These are phyloP conservation scores for Pulveroboletus ravenelii DNA, from an alignment of 768 basidiomycete species.

Conservation along the genomic window DNA sequence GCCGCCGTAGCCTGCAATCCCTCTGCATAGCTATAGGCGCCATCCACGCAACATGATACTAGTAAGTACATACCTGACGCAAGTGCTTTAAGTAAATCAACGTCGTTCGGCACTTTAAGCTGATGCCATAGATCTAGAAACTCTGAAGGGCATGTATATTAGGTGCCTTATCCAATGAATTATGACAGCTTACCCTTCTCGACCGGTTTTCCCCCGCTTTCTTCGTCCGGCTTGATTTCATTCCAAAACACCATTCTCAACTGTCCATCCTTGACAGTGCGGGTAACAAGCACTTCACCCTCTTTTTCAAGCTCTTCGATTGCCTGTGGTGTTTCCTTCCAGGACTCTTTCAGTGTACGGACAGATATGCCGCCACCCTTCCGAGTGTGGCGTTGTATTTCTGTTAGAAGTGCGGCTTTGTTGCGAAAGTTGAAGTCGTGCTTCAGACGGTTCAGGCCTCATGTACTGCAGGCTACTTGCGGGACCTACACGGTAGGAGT, in stretches of 20 bases:
- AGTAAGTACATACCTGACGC: conserved; percentile 50
- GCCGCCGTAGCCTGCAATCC: conserved; percentile 77
- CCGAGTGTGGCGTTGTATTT: conserved; percentile 81
- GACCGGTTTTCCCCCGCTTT: conserved; percentile 62
- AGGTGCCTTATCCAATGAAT: conserved; percentile 2
- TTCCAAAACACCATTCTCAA: conserved; percentile 88
- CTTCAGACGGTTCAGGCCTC: conserved; percentile 35
- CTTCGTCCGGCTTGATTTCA: conserved; percentile 74
- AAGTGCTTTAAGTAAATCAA: conserved; percentile 74
- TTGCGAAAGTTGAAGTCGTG: conserved; percentile 84
- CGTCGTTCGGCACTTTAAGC: conserved; percentile 80
- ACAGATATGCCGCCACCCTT: conserved; percentile 84
- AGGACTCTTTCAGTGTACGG: conserved; percentile 81
- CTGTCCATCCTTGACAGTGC: conserved; percentile 78
- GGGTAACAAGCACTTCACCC: conserved; percentile 83
- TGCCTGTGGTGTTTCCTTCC: conserved; percentile 80
- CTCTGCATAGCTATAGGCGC: conserved; percentile 39
- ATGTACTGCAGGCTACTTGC: not conserved
- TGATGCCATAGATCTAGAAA: conserved; percentile 86
- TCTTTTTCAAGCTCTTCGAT: conserved; percentile 89
- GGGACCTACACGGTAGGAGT: conserved; percentile 73
- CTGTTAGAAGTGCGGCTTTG: conserved; percentile 76
- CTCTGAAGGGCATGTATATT: conserved; percentile 42
- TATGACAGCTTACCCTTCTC: conserved; percentile 61
- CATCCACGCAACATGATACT: not conserved